A percentile compares a stretch with the other conserved stretches of the same genome.
Evolutionary conservation across 306 rosid genomes (phyloP).

Genomic region (Cotoneaster glaucophyllus): DNA sequence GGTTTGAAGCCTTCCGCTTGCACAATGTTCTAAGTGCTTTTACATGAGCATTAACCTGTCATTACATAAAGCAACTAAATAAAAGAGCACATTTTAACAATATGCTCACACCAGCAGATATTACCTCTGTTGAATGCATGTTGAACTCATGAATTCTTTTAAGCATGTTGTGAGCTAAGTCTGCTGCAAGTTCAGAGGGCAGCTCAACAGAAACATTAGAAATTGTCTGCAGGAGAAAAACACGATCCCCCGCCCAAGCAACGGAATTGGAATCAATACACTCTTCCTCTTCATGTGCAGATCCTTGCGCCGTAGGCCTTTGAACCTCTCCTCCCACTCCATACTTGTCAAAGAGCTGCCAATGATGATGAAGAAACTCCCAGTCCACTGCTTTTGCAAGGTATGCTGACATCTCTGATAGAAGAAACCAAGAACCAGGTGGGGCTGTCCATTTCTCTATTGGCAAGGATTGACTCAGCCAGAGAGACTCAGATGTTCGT

Average conservation of each 20-base stretch:
- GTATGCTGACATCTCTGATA: constrained; percentile 79
- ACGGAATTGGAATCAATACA: constrained; percentile 44
- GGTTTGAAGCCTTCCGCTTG: constrained; percentile 62
- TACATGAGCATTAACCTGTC: constrained; percentile 86
- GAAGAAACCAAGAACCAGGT: constrained; percentile 88
- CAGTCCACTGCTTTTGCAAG: constrained; percentile 77
- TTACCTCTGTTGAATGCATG: constrained; percentile 93
- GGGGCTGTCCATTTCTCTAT: constrained; percentile 94
- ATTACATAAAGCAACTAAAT: constrained; percentile 18
- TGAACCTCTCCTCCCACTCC: constrained; percentile 33
- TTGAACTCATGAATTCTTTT: constrained; percentile 61
- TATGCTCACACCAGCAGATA: constrained; percentile 4
- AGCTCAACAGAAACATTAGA: constrained; percentile 84
- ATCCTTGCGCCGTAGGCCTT: constrained; percentile 40
- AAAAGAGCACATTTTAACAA: neutral
- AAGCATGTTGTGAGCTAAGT: constrained; percentile 72
- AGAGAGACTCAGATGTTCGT: constrained; percentile 63
- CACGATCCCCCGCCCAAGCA: constrained; percentile 89
- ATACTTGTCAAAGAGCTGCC: constrained; percentile 83
- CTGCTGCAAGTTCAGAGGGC: constrained; percentile 74
- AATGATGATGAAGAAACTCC: constrained; percentile 91
- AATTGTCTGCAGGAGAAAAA: constrained; percentile 85
- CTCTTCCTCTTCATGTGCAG: constrained; percentile 34
- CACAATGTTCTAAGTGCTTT: constrained; percentile 76
- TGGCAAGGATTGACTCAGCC: constrained; percentile 63